Conservation (phyloP, 495 filamentous ascomycete species). For the Penicillium ucsense region DNA sequence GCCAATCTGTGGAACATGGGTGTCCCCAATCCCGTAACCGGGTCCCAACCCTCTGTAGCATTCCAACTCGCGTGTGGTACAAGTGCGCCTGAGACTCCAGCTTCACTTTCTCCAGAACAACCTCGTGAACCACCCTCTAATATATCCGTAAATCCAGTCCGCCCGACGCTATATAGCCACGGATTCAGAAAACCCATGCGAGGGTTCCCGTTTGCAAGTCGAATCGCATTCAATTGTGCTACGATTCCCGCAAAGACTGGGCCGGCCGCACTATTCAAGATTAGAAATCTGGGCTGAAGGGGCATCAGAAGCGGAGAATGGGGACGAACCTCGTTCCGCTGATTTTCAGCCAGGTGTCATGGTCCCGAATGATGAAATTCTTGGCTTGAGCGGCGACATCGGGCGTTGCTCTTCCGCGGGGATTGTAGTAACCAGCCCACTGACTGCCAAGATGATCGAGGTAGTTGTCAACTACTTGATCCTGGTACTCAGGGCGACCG, state of each 20-base stretch:
- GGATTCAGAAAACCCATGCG: conserved; percentile 57
- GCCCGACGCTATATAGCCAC: conserved; percentile 45
- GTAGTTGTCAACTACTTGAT: conserved; percentile 45
- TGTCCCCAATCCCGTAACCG: conserved; percentile 24
- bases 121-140: conserved; percentile 43
- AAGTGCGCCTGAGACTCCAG: conserved; percentile 3
- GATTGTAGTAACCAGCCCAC: conserved; percentile 45
- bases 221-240: conserved; percentile 49
- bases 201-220: conserved; percentile 35
- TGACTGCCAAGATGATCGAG: conserved; percentile 28
- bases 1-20: conserved; percentile 14
- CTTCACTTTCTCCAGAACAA: conserved; percentile 28
- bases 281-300: background rate
- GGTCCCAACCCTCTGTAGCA: conserved; percentile 26
- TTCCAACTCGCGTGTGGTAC: conserved; percentile 45
- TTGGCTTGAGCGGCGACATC: conserved; percentile 53
- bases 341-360: conserved; percentile 22
- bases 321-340: conserved; percentile 35
- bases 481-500: conserved; percentile 53
- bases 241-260: conserved; percentile 46
- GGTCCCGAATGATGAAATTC: conserved; percentile 31
- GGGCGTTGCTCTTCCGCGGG: conserved; percentile 57
- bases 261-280: conserved; percentile 29
- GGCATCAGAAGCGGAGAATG: background rate
- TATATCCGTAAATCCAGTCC: conserved; percentile 47